Base-by-base conservation (phyloP, 768 basidiomycete species). In the Leccinum variicolor region DNA sequence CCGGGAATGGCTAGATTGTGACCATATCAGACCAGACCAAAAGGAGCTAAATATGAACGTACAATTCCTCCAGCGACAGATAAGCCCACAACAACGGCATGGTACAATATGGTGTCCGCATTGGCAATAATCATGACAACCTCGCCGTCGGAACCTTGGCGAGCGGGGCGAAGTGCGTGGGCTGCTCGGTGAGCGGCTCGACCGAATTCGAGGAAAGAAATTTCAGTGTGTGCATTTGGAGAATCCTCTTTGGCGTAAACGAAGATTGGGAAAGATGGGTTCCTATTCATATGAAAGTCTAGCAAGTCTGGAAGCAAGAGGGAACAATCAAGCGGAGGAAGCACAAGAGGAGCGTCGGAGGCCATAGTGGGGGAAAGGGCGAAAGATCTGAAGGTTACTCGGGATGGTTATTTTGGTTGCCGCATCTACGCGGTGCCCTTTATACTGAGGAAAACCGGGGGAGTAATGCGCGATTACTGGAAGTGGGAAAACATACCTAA, bases 11-110 rank as follows among this genome's bases (percentile, higher is more conserved):
- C 70, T 67, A 41, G 13, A 53, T 5, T 8, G 15, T 14, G 36
- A 46, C 13, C 39, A 41, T 7, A 68, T 62, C 19, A 74, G 62
- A 60, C 1, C 69, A 60, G 10, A 14, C 15, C 3, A 28, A 15
- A 53, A 69, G 75, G 19, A 72, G 53, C 26, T 69, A 25, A 3
- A 64, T 57, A 43, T 74, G 21, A 0, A 60, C 68, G 29, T 55
- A 73, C 72, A 0, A 70, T 52, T 56, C 70, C 74, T 19, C 77
- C 79, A 6, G 79, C 77, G 9, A 75, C 64, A 2, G 77, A 66
- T 46, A 80, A 69, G 7, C 77, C 77, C 0, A 46, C 33, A 5
- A 72, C 64, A 13, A 69, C 52, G 4, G 73, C 68, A 46, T 75
- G 72, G 48, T 77, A 69, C 14, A 73, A 64, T 17, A 76, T 50